phyloP scores from a whole-genome alignment of 179 eudicot species.

The Silene coronaria region DNA sequence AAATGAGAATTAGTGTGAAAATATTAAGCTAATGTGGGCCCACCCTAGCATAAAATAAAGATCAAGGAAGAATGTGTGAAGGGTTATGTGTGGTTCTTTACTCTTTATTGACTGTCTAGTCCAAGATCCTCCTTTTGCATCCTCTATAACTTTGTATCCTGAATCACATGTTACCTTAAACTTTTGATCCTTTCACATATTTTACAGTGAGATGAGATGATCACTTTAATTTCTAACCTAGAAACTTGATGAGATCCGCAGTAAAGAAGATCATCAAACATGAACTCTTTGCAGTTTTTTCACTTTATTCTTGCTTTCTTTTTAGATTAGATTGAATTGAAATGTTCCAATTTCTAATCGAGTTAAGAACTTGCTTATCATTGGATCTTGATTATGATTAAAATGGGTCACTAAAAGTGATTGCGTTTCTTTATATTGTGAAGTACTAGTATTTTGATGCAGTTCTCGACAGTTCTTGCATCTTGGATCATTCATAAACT shows the following conservation, averaged over 20 bases:
- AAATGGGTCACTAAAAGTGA: too few species aligned
- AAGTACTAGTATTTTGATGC: too few species aligned
- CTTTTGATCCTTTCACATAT: neutral
- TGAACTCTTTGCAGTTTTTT: neutral
- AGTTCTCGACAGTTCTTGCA: too few species aligned
- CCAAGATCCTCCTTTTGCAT: constrained; percentile 16
- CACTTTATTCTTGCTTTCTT: neutral
- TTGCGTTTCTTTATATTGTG: too few species aligned
- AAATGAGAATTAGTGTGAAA: too few species aligned
- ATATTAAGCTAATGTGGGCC: neutral
- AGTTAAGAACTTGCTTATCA: too few species aligned
- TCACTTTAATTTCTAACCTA: constrained; percentile 2
- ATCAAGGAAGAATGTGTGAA: constrained; percentile 2
- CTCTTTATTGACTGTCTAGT: constrained; percentile 13
- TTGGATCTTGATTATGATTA: too few species aligned
- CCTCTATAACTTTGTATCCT: neutral
- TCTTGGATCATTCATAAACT: too few species aligned
- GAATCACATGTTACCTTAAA: constrained; percentile 3
- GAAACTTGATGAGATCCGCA: neutral
- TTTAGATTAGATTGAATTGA: neutral
- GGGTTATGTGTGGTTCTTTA: neutral
- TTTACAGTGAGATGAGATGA: neutral
- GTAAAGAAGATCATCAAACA: neutral
- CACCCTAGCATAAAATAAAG: neutral
- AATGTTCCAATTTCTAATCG: too few species aligned